These are phyloP conservation scores for Colletotrichum sp. DNA, from an alignment of 2,329 filamentous ascomycete species.

Conservation along the genomic window DNA sequence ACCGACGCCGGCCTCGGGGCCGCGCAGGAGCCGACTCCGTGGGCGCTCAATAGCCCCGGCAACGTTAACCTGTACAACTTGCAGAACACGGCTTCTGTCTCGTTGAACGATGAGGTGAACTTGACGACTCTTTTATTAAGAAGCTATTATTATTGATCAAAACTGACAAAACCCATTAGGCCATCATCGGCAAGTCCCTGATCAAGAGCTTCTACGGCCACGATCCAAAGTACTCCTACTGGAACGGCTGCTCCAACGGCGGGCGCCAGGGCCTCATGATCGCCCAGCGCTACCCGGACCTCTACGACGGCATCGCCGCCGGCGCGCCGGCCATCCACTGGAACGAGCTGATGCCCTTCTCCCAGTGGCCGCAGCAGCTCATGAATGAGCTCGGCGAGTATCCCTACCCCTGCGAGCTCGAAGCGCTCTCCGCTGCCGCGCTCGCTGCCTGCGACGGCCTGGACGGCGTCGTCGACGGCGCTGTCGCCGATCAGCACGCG, in stretches of 20 bases:
- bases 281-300: slow-evolving; percentile 50
- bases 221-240: slow-evolving; percentile 43
- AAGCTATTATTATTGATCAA: too few relatives aligned
- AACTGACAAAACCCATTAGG: slow-evolving; percentile 10
- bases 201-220: slow-evolving; percentile 51
- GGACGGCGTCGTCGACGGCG: slow-evolving; percentile 27
- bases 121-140: too few relatives aligned
- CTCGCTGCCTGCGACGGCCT: slow-evolving; percentile 32
- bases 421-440: slow-evolving; percentile 34
- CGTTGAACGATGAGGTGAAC: slow-evolving; percentile 46
- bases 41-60: slow-evolving; percentile 23
- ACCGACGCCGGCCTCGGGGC: slow-evolving; percentile 24
- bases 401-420: slow-evolving; percentile 26
- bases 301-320: slow-evolving; percentile 49
- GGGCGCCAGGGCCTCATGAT: slow-evolving; percentile 55
- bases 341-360: neutral
- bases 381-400: slow-evolving; percentile 1
- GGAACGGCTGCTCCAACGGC: slow-evolving; percentile 56
- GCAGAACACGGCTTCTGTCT: slow-evolving; percentile 36
- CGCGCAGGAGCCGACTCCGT: neutral
- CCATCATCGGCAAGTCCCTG: slow-evolving; percentile 52
- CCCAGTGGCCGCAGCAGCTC: neutral
- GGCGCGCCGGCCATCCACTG: slow-evolving; percentile 27
- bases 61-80: slow-evolving; percentile 25
- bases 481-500: slow-evolving; percentile 6